Evolutionary conservation across 345 rosid species (phyloP), one percentile per base, ranked within the genome.

Genomic region (Euclidium syriacum): DNA sequence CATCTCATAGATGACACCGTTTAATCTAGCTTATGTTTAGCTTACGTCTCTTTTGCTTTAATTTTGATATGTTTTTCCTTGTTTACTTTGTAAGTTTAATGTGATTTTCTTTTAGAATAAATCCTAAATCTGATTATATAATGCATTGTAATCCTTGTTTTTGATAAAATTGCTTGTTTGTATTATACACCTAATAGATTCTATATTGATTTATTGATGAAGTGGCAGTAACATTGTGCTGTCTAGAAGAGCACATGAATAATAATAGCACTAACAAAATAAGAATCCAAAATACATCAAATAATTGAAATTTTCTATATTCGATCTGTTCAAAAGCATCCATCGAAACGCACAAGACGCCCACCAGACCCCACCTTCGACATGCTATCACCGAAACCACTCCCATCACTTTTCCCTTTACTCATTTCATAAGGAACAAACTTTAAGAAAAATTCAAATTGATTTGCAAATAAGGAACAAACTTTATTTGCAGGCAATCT

Each of bases 271-370:
- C 36, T 23, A 59, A 52, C 48, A 6, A 68, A 26, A 59, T n/a
- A 68, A 68, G 47, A 58, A 60, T 60, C 67, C 73, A 60, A 52
- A 44, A 69, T 3, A 10, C 32, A 43, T 52, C 73, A 61, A 61
- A 69, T 61, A 43, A 61, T 69, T 69, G 62, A 69, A 52, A 34
- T 26, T 10, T n/a, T 26, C 16, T 43, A 40, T 22, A 61, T 61
- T 69, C 73, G 34, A 52, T 69, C 56, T 56, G 70, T 56, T 64
- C 53, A 49, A 71, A 71, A 49, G 70, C 75, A 56, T 64, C 70
- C 26, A 69, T 69, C 62, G 56, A 25, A 25, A 27, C 19, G n/a
- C 46, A 61, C 62, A 60, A 2, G 25, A 30, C 7, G 34, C 67
- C 49, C 49, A 71, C 22, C 54, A 23, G 51, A 64, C 70, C 68